These are phyloP conservation scores for Carex sylvatica DNA, from an alignment of 202 grass and related monocot genomes.

Conservation along the genomic window DNA sequence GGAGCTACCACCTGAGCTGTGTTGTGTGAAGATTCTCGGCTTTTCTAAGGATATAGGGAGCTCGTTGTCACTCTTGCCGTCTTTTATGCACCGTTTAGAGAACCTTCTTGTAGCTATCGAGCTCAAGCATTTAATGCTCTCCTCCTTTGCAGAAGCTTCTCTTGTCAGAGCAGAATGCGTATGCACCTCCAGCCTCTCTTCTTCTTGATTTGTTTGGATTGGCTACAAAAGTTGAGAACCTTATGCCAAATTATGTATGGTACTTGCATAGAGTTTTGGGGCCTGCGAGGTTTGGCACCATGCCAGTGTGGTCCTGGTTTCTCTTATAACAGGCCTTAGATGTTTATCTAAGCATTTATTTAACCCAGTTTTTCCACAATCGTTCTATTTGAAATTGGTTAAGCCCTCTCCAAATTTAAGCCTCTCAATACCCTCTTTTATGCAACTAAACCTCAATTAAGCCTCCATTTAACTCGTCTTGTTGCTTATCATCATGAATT, in stretches of 20 bases:
- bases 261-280: background rate
- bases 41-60: constrained; percentile 98
- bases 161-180: constrained; percentile 64
- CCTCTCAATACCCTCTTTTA: background rate
- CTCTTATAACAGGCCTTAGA: background rate
- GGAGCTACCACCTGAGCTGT: constrained; percentile 84
- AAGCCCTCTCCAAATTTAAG: background rate
- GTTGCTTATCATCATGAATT: background rate
- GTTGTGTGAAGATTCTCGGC: constrained; percentile 81
- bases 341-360: background rate
- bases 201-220: constrained; percentile 1
- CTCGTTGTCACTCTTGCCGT: constrained; percentile 86
- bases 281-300: background rate
- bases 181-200: constrained; percentile 29
- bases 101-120: constrained; percentile 94
- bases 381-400: background rate
- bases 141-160: constrained; percentile 80
- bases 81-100: constrained; percentile 84
- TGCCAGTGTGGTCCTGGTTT: background rate
- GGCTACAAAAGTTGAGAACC: background rate
- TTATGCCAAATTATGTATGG: background rate
- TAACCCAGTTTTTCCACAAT: background rate
- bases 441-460: constrained; percentile 1
- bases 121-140: constrained; percentile 74
- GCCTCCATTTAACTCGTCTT: background rate